Evolutionary conservation across 495 filamentous ascomycete species (phyloP).

Genomic region (Astrothelium macrocarpum): DNA sequence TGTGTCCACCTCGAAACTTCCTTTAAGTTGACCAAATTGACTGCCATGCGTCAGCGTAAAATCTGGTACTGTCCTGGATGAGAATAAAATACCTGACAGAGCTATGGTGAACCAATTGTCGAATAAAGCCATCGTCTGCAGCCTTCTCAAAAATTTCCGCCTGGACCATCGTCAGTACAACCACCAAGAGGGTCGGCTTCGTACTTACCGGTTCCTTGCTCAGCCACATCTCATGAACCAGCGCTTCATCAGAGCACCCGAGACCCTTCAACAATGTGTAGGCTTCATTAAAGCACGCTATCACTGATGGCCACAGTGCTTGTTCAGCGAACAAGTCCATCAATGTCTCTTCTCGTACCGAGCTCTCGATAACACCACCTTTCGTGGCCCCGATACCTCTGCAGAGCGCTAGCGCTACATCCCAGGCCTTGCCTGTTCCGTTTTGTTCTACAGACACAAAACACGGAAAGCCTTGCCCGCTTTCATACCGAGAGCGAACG

Average conservation of each 20-base stretch:
- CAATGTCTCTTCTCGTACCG: conserved; percentile 12
- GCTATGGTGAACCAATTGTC: conserved; percentile 12
- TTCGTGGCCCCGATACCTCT: conserved; percentile 13
- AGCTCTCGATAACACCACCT: conserved; percentile 14
- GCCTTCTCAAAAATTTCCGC: conserved; percentile 12
- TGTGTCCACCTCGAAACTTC: conserved; percentile 15
- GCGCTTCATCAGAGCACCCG: conserved; percentile 16
- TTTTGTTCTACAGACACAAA: conserved; percentile 19
- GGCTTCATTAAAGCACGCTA: conserved; percentile 13
- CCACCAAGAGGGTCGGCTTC: not conserved
- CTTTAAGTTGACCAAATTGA: conserved; percentile 19
- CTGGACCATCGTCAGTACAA: not conserved
- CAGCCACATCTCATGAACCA: conserved; percentile 18
- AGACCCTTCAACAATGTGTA: conserved; percentile 11
- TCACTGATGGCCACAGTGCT: conserved; percentile 13
- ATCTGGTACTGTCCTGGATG: too few relatives aligned
- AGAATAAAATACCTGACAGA: conserved; percentile 11
- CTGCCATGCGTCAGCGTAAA: conserved; percentile 5
- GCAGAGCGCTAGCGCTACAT: conserved; percentile 12
- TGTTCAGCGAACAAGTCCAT: conserved; percentile 18
- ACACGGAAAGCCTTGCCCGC: conserved; percentile 12
- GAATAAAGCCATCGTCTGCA: conserved; percentile 13
- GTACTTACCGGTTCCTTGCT: conserved; percentile 16
- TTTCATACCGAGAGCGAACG: conserved; percentile 11
- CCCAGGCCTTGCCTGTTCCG: conserved; percentile 14